Conservation (phyloP, 768 basidiomycete species). For the Leccinum rimulosum region DNA sequence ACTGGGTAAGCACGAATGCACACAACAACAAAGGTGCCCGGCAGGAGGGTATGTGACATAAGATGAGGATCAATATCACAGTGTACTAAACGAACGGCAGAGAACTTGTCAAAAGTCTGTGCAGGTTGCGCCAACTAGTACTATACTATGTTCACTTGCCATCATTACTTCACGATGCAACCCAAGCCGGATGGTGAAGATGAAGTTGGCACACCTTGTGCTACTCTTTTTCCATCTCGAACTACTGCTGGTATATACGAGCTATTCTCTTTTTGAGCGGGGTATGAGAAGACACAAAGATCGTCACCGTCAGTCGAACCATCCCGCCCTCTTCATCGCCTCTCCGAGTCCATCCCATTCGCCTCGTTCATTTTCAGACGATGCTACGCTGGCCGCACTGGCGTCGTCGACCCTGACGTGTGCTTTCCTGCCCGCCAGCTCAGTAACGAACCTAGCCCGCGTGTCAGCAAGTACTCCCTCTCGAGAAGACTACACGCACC, state of each 20-base stretch:
- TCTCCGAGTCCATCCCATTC: conserved; percentile 68
- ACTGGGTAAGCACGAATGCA: too few species aligned
- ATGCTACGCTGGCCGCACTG: conserved; percentile 3
- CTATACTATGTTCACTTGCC: too few species aligned
- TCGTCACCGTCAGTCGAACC: not conserved
- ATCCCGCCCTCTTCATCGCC: conserved; percentile 44
- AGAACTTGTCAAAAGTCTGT: too few species aligned
- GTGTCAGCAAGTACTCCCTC: not conserved
- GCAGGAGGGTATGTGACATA: too few species aligned
- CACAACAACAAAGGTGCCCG: too few species aligned
- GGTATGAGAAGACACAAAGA: conserved; percentile 2
- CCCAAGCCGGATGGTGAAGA: too few species aligned
- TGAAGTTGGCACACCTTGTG: too few species aligned
- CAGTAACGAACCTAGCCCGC: conserved; percentile 69
- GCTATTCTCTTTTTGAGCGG: not conserved
- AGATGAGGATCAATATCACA: too few species aligned
- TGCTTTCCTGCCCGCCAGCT: conserved; percentile 75
- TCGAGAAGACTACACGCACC: conserved; percentile 38
- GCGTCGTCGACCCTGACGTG: conserved; percentile 6
- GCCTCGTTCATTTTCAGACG: conserved; percentile 37
- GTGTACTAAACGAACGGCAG: too few species aligned
- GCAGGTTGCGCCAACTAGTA: too few species aligned
- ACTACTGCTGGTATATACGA: not conserved
- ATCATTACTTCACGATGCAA: too few species aligned
- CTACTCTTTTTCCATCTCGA: too few species aligned